Base-by-base conservation (phyloP, 1,139 yeast genomes). In the Scheffersomyces titani region DNA sequence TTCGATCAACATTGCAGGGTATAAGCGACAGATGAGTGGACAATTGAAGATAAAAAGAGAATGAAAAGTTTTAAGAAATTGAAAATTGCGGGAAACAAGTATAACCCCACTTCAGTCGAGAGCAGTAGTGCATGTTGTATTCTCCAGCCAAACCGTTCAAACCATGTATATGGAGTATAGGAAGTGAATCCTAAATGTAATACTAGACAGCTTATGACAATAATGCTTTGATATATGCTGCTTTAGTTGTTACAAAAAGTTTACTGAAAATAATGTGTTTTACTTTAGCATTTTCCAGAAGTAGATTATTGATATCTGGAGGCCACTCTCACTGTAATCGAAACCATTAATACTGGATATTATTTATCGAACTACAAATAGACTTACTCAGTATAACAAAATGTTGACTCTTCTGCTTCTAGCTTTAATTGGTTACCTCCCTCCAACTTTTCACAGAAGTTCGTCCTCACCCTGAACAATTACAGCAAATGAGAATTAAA, bases 1-100 rank as follows among this genome's bases (percentile, higher is more conserved):
- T 59, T 85, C 84, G 63, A 89, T 85, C 63, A 90, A 79, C 96
- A 90, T 89, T 51, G 21, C 36, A 19, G 44, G 13, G 21, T 19
- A 24, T 16, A 18, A 19, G 9, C 13, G 40, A 7, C 40, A 46
- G 44, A n/a, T 60, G 56, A 21, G 68, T 64, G 5, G 62, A 65
- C 22, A 65, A 58, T 1, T 7, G 40, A 30, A 30, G 40, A 11
- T 11, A 9, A 9, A 16, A 30, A 30, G 1, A 30, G 16, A 30
- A 30, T 30, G 40, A 30, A 30, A 30, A 30, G 40, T 11, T 30
- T 30, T 4, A 9, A 30, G 13, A 6, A 30, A 30, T 13, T 30
- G 40, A 30, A 30, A 30, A 30, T 30, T 30, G 13, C 13, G 40
- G 40, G 40, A 9, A 24, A 3, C 6, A 11, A 11, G 13, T 30